Percentiles rank a stretch among this genome's conserved stretches.
Evolutionary conservation across 306 rosid genomes (phyloP).

Genomic region (Morella rubra): DNA sequence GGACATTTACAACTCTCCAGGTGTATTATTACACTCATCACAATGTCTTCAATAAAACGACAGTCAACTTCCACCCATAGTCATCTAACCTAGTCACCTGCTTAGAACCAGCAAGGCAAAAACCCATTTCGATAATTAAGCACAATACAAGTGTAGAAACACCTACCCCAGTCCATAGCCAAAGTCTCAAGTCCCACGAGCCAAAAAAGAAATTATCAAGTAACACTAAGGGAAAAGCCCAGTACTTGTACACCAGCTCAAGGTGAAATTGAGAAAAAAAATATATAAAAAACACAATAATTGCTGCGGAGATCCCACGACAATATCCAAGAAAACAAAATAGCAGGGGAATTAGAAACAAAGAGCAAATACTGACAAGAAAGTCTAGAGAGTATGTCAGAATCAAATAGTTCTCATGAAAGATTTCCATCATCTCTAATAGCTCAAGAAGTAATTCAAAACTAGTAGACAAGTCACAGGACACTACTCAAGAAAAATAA

Average conservation of each 20-base stretch:
- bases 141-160: slow-evolving; percentile 1
- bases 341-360: not conserved
- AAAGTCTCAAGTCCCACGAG: not conserved
- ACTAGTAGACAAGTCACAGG: not conserved
- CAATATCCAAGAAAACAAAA: not conserved
- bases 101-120: not conserved
- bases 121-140: not conserved
- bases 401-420: not conserved
- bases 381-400: not conserved
- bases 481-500: not conserved
- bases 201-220: not conserved
- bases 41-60: not conserved
- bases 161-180: not conserved
- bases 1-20: not conserved
- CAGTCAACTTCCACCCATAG: not conserved
- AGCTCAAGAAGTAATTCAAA: not conserved
- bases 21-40: not conserved
- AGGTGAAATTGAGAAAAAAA: not conserved
- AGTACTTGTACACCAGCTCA: not conserved
- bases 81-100: not conserved
- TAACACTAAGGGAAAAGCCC: not conserved
- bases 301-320: not conserved
- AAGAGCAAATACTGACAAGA: not conserved
- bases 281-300: not conserved
- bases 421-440: not conserved